These are phyloP conservation scores for Flammula alnicola DNA, from an alignment of 1,284 basidiomycete species.

Conservation along the genomic window DNA sequence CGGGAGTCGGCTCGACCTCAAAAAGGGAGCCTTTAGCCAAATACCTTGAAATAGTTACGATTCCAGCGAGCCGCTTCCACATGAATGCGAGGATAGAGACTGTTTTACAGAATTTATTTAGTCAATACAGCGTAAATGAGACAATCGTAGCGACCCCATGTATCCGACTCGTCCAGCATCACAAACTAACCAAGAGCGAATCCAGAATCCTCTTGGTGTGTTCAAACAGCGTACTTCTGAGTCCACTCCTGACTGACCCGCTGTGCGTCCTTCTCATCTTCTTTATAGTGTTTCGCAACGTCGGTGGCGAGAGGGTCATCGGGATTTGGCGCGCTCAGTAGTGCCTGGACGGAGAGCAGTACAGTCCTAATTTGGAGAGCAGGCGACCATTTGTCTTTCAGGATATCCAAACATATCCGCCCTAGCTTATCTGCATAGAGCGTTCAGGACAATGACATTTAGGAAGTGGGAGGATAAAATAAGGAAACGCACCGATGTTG, in stretches of 20 bases:
- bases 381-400: slow-evolving; percentile 96
- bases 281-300: slow-evolving; percentile 98
- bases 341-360: slow-evolving; percentile 93
- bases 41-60: too few species aligned
- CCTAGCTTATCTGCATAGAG: slow-evolving; percentile 11
- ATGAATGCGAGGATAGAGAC: too few species aligned
- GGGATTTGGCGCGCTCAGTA: slow-evolving; percentile 95
- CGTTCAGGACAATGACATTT: neutral
- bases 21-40: too few species aligned
- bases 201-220: slow-evolving; percentile 2
- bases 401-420: slow-evolving; percentile 13
- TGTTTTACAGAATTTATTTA: slow-evolving; percentile 9
- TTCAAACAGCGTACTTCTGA: slow-evolving; percentile 68
- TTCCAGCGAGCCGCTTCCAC: too few species aligned
- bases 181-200: neutral
- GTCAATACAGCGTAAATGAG: slow-evolving; percentile 15
- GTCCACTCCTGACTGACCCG: slow-evolving; percentile 94
- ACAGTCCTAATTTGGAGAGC: slow-evolving; percentile 98
- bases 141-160: slow-evolving; percentile 10
- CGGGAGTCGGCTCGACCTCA: too few species aligned
- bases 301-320: slow-evolving; percentile 99
- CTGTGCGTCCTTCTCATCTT: slow-evolving; percentile 92
- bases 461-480: neutral
- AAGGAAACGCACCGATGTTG: slow-evolving; percentile 83
- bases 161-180: neutral